Conservation (phyloP, 73 alveolate species). For the Blepharisma stoltei region DNA sequence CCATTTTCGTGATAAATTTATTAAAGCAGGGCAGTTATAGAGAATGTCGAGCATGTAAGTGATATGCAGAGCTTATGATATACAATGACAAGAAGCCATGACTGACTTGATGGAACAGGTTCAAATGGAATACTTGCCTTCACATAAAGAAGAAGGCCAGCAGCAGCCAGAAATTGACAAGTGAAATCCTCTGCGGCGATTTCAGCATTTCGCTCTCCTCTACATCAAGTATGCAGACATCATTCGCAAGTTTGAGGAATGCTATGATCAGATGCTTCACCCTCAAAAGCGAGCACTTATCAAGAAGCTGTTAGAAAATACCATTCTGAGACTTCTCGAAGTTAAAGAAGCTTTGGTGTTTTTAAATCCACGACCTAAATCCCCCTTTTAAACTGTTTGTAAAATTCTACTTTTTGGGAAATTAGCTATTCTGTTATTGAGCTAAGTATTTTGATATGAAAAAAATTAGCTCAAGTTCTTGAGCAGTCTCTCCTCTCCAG, state of each 20-base stretch:
- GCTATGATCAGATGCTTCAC: constrained; percentile 98
- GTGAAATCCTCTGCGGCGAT: constrained; percentile 55
- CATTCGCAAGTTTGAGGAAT: constrained; percentile 93
- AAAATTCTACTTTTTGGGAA: background rate
- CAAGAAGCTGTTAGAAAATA: constrained; percentile 85
- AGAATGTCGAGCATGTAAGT: constrained; percentile 30
- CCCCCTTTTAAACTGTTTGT: background rate
- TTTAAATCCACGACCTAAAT: constrained; percentile 68
- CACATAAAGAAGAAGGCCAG: constrained; percentile 51
- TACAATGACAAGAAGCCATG: constrained; percentile 83
- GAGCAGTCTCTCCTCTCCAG: no score
- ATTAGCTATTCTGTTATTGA: background rate
- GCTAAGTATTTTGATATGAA: constrained; percentile 27
- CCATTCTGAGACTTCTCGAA: constrained; percentile 80
- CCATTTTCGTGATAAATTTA: no score
- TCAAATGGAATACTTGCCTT: constrained; percentile 36
- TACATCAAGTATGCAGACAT: constrained; percentile 95
- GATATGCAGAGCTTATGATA: constrained; percentile 53
- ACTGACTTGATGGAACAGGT: constrained; percentile 81
- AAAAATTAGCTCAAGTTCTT: no score
- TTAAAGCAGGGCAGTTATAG: no score
- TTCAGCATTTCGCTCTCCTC: constrained; percentile 92
- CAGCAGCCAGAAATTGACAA: constrained; percentile 50
- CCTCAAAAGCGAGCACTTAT: constrained; percentile 95
- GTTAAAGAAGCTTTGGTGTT: constrained; percentile 83